Evolutionary conservation across 208 protist species (phyloP), one percentile per base, ranked within the genome.

Genomic region (Trypanosomatidae sp.): DNA sequence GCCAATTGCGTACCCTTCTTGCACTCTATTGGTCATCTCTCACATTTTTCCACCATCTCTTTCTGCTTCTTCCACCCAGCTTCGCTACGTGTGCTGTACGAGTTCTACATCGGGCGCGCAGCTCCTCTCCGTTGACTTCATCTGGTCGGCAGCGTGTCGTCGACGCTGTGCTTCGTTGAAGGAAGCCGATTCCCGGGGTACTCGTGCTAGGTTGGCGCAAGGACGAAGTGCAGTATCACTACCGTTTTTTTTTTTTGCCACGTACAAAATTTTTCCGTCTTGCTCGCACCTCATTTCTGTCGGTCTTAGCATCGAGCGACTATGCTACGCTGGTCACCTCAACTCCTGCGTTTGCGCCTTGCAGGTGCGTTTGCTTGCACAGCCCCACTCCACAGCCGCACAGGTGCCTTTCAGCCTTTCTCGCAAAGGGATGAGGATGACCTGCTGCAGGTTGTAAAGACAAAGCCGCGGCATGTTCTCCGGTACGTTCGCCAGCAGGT

Each of bases 401-500:
- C 77, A 8, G 50, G 79, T 25, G 87, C 85, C 8, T 97, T 97
- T 66, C 91, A 93, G 44, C 90, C 92, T 2, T 97, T 97, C 71
- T 90, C 88, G 3, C 81, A 90, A 67, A 86, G 92, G 46, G 92
- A 97, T 62, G 92, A 97, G 59, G 88, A 97, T 39, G 89, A 97
- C 47, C 83, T 97, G 12, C 82, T 95, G 17, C 74, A 83, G 47
- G 86, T 94, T 8, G 83, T 97, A 43, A 94, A 90, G 43, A 95
- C 92, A 22, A 93, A 92, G 77, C 91, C 92, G n/a, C 83, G 88
- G 0, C 92, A 97, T 74, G 92, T 97, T 25, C 84, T 97, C 17
- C 91, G 91, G 60, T 84, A 97, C 47, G 92, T 97, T 0, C 82
- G 92, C 6, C 92, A 97, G 72, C 89, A 94, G 71, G 92, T 97